A percentile compares a stretch with the other conserved stretches of the same genome.
Evolutionary conservation across 192 early-diverging fungal species (phyloP).

Genomic region (Haplosporangium gracile): DNA sequence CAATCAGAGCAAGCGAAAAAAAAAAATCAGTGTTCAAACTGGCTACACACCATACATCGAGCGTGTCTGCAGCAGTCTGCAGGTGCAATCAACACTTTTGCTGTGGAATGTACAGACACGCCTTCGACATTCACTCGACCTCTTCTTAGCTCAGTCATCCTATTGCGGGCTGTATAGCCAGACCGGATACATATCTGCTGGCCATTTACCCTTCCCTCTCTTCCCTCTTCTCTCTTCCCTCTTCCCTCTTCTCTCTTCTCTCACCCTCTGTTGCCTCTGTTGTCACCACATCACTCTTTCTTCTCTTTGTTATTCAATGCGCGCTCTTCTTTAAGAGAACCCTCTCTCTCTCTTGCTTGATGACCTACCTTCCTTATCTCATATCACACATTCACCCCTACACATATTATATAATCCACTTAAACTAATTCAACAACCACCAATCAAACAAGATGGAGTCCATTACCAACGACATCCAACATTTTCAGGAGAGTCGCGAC

Average conservation of each 20-base stretch:
- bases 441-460: neutral
- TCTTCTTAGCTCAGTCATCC: no score
- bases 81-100: no score
- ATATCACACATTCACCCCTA: neutral
- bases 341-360: slow-evolving; percentile 4
- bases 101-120: no score
- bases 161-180: neutral
- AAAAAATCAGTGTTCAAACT: no score
- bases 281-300: neutral
- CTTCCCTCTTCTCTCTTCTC: no score
- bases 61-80: no score
- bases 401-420: neutral
- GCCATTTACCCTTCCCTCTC: no score
- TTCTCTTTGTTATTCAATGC: neutral
- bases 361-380: neutral
- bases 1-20: no score
- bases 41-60: no score
- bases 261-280: neutral
- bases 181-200: neutral
- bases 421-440: neutral
- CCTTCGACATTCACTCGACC: no score
- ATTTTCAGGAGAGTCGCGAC: slow-evolving; percentile 11
- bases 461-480: neutral
- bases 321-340: neutral
- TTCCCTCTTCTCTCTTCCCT: neutral